Evolutionary conservation across 148 eudicot species (phyloP).

Genomic region (Chenopodium quinoa): DNA sequence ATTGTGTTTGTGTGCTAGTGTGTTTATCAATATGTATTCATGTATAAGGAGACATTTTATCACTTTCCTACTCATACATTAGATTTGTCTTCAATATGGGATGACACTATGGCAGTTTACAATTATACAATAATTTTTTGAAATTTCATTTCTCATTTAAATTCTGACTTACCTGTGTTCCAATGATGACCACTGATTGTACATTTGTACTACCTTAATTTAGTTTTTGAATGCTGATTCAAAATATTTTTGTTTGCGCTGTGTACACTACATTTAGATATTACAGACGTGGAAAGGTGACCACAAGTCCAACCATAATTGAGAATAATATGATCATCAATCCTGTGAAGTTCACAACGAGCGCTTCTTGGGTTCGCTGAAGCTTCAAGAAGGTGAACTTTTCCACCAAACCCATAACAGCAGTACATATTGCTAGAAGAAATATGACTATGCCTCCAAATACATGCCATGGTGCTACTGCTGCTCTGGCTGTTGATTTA

Average conservation of each 20-base stretch:
- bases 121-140: no score
- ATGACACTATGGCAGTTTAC: no score
- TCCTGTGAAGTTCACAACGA: conserved; percentile 50
- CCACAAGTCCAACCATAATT: conserved; percentile 36
- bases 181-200: background rate
- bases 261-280: background rate
- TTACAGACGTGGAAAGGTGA: conserved; percentile 32
- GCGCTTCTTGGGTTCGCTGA: conserved; percentile 36
- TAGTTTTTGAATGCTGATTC: background rate
- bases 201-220: background rate
- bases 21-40: no score
- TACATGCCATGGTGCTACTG: conserved; percentile 51
- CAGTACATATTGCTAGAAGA: conserved; percentile 38
- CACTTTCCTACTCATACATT: no score
- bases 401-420: conserved; percentile 45
- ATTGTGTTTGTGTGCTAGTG: no score
- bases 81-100: no score
- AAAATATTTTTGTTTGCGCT: background rate
- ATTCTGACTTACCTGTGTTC: background rate
- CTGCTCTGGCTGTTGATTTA: conserved; percentile 29
- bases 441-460: conserved; percentile 46
- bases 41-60: no score
- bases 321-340: conserved; percentile 46
- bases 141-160: no score
- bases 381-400: conserved; percentile 34